Evolutionary conservation across 345 rosid genomes (phyloP).

Genomic region (Noccaea caerulescens): DNA sequence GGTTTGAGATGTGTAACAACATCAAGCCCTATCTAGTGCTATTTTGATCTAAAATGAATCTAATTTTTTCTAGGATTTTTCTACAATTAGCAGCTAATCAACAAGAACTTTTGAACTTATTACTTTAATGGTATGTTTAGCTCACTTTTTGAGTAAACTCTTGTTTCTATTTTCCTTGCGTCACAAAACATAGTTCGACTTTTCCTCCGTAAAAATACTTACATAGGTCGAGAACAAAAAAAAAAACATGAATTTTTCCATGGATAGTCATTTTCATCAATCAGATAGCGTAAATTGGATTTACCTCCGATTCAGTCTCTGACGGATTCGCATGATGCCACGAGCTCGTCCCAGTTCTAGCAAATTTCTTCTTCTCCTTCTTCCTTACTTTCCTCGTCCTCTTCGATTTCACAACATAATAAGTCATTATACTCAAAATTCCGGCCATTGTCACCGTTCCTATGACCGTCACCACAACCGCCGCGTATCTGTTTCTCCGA

Average conservation of each 20-base stretch:
- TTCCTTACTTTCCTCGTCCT: constrained; percentile 57
- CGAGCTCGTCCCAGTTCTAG: constrained; percentile 45
- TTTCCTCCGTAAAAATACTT: background rate
- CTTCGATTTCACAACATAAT: constrained; percentile 69
- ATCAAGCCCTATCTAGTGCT: background rate
- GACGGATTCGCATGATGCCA: constrained; percentile 45
- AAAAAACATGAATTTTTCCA: background rate
- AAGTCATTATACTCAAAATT: constrained; percentile 76
- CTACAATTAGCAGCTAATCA: background rate
- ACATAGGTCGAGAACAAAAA: constrained; percentile 25
- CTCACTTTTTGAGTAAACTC: background rate
- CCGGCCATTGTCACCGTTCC: constrained; percentile 78
- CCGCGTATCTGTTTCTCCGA: constrained; percentile 69
- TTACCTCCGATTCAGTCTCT: constrained; percentile 66
- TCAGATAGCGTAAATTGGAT: constrained; percentile 82
- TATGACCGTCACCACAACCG: constrained; percentile 68
- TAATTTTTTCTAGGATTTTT: background rate
- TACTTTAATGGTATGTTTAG: background rate
- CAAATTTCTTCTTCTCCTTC: constrained; percentile 69
- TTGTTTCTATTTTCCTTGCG: background rate
- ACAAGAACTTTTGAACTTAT: background rate
- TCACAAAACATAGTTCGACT: constrained; percentile 4
- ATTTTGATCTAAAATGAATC: background rate
- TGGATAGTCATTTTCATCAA: constrained; percentile 9
- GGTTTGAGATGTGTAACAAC: too few relatives aligned